Evolutionary conservation across 768 basidiomycete species (phyloP), one percentile per base, ranked within the genome.

Genomic region (Kwoniella newhampshirensis): DNA sequence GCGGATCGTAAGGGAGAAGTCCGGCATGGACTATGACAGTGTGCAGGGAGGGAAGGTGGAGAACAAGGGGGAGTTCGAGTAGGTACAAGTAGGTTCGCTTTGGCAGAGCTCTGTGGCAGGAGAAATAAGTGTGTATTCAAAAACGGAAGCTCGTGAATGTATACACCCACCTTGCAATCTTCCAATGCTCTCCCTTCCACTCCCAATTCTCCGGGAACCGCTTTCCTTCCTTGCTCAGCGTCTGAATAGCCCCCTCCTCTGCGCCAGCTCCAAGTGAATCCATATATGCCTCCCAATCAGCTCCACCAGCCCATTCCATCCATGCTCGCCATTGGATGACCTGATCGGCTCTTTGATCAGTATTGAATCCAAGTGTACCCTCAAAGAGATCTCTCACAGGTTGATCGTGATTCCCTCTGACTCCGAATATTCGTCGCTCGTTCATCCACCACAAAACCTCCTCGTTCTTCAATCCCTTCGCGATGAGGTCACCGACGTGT

Each of bases 351-450:
- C 30, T 11, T 25, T 18, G 40, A 35, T 17, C 32, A 13, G 23
- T 11, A 9, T 8, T 9, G 12, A 17, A 37, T 21, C 20, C 3
- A 40, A 17, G 37, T 21, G 30, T 37, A 2, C 6, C 51, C 54
- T 25, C 32, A 32, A n/a, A n/a, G 32, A 32, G 6, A 6, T 32
- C 32, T 6, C 32, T 32, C 21, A 67, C 75, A 1, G 75, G 71
- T 76, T 97, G 91, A 77, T 98, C 93, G 70, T 97, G 90, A 73
- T 98, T 98, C 0, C 94, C 93, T 27, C 93, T 84, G 2, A 96
- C 90, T 15, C 91, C 91, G 21, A 81, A 81, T 40, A 90, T 79
- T 48, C 84, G 82, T 66, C 86, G 35, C 8, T 77, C 68, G 2
- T 84, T 77, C 81, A 96, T 81, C 74, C 82, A 89, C 6, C 79